Percentiles rank a stretch among this genome's conserved stretches.
phyloP scores from a whole-genome alignment of 768 basidiomycete genomes.

The Tylopilus plumbeoviolaceoides region DNA sequence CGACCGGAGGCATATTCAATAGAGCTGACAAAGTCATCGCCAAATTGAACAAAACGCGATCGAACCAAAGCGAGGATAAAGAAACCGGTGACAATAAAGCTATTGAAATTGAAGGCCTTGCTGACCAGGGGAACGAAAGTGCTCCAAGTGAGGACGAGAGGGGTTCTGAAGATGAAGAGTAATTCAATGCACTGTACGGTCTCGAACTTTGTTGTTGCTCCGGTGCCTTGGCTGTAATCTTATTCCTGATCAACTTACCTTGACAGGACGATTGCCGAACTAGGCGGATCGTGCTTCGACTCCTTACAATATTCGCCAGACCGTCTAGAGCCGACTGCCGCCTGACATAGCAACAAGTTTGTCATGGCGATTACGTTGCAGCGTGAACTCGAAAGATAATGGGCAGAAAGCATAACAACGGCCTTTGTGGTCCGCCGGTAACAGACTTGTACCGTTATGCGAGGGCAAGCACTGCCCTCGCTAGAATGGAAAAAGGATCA shows the following conservation, averaged over 20 bases:
- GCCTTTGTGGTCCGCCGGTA: background rate
- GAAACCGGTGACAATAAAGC: constrained; percentile 38
- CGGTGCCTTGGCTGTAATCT: constrained; percentile 25
- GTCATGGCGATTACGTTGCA: constrained; percentile 5
- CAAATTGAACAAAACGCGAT: constrained; percentile 73
- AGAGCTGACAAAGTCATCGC: constrained; percentile 89
- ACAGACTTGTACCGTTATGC: background rate
- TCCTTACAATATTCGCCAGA: constrained; percentile 1
- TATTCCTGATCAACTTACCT: constrained; percentile 16
- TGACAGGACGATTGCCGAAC: constrained; percentile 17
- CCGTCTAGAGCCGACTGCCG: constrained; percentile 2
- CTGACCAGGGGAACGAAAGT: constrained; percentile 24
- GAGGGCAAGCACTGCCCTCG: constrained; percentile 17
- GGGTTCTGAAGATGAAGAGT: constrained; percentile 30
- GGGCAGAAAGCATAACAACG: constrained; percentile 2
- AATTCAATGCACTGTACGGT: constrained; percentile 24
- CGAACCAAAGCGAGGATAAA: constrained; percentile 47
- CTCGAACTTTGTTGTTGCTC: constrained; percentile 30
- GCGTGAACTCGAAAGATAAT: background rate
- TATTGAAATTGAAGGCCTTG: constrained; percentile 61
- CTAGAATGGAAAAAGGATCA: constrained; percentile 17
- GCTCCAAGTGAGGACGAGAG: constrained; percentile 26
- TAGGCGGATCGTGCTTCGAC: constrained; percentile 14
- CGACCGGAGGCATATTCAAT: constrained; percentile 96
- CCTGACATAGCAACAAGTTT: constrained; percentile 1